Conservation (phyloP, 805 yeast species). For the Pichia rugopelliculosa region DNA sequence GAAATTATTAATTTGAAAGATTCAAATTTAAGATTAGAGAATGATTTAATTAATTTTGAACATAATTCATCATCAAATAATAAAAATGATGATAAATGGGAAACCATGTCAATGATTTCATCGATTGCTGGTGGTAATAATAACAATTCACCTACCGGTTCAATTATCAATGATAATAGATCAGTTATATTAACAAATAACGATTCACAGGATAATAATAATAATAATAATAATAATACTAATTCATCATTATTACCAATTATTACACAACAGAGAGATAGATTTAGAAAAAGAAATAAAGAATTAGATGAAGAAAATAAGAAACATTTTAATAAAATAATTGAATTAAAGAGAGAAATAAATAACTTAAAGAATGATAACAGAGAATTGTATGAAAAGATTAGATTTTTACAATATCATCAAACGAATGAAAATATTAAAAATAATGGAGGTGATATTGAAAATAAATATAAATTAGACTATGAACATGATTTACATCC, state of each 20-base stretch:
- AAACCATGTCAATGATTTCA: constrained; percentile 61
- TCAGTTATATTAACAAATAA: not conserved
- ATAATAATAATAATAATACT: not conserved
- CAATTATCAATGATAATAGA: not conserved
- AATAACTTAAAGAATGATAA: constrained; percentile 64
- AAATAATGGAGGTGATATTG: constrained; percentile 32
- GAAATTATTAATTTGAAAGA: constrained; percentile 37
- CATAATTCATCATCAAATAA: constrained; percentile 22
- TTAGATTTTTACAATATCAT: constrained; percentile 56
- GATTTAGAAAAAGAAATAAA: constrained; percentile 75
- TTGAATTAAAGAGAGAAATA: constrained; percentile 59
- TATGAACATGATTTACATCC: constrained; percentile 81
- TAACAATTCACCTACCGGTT: not conserved
- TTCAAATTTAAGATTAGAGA: constrained; percentile 59
- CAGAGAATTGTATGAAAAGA: constrained; percentile 69
- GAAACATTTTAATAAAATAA: constrained; percentile 44
- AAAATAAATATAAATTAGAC: constrained; percentile 49
- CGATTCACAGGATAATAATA: not conserved
- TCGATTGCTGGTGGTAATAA: constrained; percentile 40
- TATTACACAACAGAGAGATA: constrained; percentile 89
- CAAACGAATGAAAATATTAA: constrained; percentile 25
- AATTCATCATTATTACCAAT: constrained; percentile 61
- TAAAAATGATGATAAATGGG: constrained; percentile 42
- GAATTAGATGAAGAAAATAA: constrained; percentile 80
- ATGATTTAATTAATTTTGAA: constrained; percentile 59